Percentiles rank a stretch among this genome's conserved stretches.
phyloP scores from a whole-genome alignment of 2,329 filamentous ascomycete genomes.

The Cladosporium sp. region DNA sequence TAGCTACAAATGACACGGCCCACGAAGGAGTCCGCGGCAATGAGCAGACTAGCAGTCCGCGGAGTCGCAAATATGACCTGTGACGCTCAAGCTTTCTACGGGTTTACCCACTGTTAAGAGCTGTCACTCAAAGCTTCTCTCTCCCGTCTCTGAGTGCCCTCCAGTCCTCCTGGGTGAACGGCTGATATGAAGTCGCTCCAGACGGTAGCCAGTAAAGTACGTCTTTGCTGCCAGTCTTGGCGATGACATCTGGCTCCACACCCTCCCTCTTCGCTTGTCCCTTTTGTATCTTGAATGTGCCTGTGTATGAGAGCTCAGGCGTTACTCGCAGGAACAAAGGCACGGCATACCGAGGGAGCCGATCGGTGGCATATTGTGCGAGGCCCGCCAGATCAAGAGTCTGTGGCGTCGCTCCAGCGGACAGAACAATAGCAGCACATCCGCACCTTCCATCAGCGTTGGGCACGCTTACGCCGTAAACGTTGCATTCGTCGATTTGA shows the following conservation, averaged over 20 bases:
- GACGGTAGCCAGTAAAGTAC: slow-evolving; percentile 61
- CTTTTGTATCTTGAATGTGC: slow-evolving; percentile 87
- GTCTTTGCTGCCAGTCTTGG: slow-evolving; percentile 42
- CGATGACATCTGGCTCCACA: slow-evolving; percentile 55
- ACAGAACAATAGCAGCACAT: slow-evolving; percentile 62
- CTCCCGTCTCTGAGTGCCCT: slow-evolving; percentile 56
- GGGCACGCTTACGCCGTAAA: slow-evolving; percentile 75
- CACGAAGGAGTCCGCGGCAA: no score
- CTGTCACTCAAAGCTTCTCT: slow-evolving; percentile 56
- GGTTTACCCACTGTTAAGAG: no score
- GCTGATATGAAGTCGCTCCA: slow-evolving; percentile 54
- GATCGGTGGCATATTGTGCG: slow-evolving; percentile 50
- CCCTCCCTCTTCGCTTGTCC: slow-evolving; percentile 63
- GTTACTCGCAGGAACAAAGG: slow-evolving; percentile 71
- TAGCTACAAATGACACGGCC: no score
- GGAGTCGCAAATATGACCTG: no score
- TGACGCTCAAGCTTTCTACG: no score
- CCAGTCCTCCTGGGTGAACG: slow-evolving; percentile 64
- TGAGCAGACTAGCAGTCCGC: no score
- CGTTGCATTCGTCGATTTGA: slow-evolving; percentile 67
- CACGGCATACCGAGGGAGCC: slow-evolving; percentile 66
- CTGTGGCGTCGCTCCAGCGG: slow-evolving; percentile 44
- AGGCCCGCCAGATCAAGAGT: slow-evolving; percentile 51
- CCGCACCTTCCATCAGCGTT: slow-evolving; percentile 78
- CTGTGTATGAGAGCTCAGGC: slow-evolving; percentile 58